A percentile compares a stretch with the other conserved stretches of the same genome.
Conservation (phyloP, 2,329 filamentous ascomycete species). For the Nothophoma quercina region DNA sequence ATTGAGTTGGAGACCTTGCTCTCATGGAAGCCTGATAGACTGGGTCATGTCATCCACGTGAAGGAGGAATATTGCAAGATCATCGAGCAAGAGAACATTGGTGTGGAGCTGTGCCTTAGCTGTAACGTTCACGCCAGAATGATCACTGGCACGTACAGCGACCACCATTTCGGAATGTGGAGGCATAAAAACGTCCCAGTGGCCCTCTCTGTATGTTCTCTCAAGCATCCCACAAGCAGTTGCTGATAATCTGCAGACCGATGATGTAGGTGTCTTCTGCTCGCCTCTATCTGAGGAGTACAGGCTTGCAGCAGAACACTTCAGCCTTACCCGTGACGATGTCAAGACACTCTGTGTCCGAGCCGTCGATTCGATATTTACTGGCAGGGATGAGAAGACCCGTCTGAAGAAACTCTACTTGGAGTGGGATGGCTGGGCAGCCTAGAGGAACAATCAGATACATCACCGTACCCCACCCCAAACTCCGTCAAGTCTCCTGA, state of each 20-base stretch:
- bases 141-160: conserved; percentile 68
- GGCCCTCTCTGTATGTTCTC: conserved; percentile 70
- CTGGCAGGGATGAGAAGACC: conserved; percentile 66
- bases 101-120: conserved; percentile 78
- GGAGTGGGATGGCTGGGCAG: conserved; percentile 31
- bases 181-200: conserved; percentile 61
- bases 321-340: conserved; percentile 61
- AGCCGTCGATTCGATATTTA: conserved; percentile 72
- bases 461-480: background rate
- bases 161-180: conserved; percentile 84
- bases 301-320: conserved; percentile 73
- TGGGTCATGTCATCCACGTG: conserved; percentile 83
- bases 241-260: conserved; percentile 64
- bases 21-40: conserved; percentile 69
- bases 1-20: conserved; percentile 71
- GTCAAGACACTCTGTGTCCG: conserved; percentile 66
- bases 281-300: conserved; percentile 81
- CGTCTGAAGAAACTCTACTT: conserved; percentile 52
- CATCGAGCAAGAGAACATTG: conserved; percentile 64
- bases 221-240: background rate
- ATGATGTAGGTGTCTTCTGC: conserved; percentile 83
- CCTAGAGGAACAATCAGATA: no score
- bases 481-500: no score
- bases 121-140: conserved; percentile 82
- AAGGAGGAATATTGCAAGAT: conserved; percentile 65